Conservation (phyloP, 768 basidiomycete genomes). For the Leucogyrophana mollusca region DNA sequence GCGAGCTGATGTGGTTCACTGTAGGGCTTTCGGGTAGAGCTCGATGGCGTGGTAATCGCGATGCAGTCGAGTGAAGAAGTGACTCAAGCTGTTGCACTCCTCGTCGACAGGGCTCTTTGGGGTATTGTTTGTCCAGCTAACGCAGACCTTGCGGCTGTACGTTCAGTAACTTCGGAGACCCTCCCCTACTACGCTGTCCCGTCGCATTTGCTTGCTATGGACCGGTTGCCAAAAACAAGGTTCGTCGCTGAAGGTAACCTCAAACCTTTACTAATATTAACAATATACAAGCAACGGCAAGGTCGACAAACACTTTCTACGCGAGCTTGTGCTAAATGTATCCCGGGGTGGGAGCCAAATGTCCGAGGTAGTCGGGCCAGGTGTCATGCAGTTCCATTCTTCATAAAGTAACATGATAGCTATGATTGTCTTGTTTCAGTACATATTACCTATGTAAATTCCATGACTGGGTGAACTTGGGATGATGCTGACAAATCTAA, state of each 20-base stretch:
- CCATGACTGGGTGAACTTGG: no score
- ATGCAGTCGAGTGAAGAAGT: conserved; percentile 49
- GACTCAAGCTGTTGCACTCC: conserved; percentile 46
- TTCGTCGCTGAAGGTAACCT: conserved; percentile 24
- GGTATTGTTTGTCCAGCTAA: conserved; percentile 48
- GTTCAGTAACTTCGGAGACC: conserved; percentile 43
- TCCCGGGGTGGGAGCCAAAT: no score
- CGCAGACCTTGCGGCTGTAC: conserved; percentile 37
- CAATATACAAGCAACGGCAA: conserved; percentile 49
- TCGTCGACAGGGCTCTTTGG: conserved; percentile 52
- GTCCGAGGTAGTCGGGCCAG: no score
- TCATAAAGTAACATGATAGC: no score
- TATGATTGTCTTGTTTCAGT: no score
- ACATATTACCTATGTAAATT: no score
- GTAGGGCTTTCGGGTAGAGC: conserved; percentile 62
- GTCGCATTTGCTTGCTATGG: conserved; percentile 40
- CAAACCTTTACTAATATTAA: background rate
- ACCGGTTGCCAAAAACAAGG: conserved; percentile 52
- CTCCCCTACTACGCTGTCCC: conserved; percentile 65
- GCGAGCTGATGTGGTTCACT: background rate
- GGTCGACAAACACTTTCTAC: conserved; percentile 47
- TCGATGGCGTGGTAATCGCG: conserved; percentile 59
- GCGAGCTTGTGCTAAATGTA: conserved; percentile 24
- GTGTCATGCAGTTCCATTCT: no score
- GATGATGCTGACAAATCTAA: no score